A percentile compares a stretch with the other conserved stretches of the same genome.
Conservation (phyloP, 108 stramenopile species). For the Pseudonitzschia multistriata region DNA sequence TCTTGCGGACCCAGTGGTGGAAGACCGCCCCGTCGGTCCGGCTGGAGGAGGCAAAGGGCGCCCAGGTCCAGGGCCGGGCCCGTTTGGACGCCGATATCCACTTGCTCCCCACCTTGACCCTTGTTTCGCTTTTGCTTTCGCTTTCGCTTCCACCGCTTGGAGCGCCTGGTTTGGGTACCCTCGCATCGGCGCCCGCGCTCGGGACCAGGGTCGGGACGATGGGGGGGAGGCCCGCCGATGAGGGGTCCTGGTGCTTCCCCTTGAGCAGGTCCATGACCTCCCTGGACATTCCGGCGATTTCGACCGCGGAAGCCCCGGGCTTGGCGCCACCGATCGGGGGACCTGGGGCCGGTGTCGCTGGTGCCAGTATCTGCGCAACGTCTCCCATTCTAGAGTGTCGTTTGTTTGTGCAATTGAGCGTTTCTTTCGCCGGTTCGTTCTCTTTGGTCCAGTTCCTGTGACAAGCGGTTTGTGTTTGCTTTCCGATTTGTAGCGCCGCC, state of each 20-base stretch:
- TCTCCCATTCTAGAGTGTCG: conserved; percentile 42
- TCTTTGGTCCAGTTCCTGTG: no score
- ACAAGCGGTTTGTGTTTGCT: no score
- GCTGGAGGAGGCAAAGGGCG: conserved; percentile 75
- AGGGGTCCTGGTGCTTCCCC: conserved; percentile 24
- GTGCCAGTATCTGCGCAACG: conserved; percentile 36
- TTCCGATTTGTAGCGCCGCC: no score
- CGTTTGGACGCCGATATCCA: conserved; percentile 50
- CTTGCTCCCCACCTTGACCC: conserved; percentile 64
- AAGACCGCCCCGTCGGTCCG: conserved; percentile 65
- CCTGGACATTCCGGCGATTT: conserved; percentile 40
- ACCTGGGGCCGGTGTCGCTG: background rate
- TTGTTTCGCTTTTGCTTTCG: conserved; percentile 12
- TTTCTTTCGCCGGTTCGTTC: no score
- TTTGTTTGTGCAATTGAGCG: no score
- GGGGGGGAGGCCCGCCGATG: conserved; percentile 53
- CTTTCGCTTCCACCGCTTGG: background rate
- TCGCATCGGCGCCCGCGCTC: background rate
- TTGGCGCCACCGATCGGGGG: conserved; percentile 4
- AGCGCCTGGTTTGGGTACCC: background rate
- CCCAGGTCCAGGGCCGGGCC: conserved; percentile 78
- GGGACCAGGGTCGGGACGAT: conserved; percentile 53
- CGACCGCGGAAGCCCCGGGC: conserved; percentile 24
- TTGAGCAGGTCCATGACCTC: conserved; percentile 36
- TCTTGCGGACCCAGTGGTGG: conserved; percentile 74